Base-by-base conservation (phyloP, 257 asterid genomes). In the Scutellaria baicalensis region DNA sequence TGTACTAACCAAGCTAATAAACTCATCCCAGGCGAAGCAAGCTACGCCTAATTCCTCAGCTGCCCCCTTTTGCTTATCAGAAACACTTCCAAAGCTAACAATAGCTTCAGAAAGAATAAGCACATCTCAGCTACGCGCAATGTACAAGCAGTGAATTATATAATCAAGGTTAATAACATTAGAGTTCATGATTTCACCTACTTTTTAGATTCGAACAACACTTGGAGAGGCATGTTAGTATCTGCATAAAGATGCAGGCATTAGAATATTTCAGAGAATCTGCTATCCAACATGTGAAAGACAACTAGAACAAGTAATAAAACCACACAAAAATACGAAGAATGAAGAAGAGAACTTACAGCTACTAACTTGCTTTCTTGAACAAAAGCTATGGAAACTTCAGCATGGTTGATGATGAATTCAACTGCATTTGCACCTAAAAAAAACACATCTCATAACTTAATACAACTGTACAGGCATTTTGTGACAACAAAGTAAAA, bases 381-480 rank as follows among this genome's bases (percentile, higher is more conserved):
- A 55, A 73, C 89, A 79, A 93, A 90, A 52, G 80, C 91, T 42
- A 90, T 78, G 45, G 96, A 85, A 66, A 93, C 81, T 78, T 93
- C 96, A 6, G 98, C 97, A 67, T 93, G 96, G 78, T 90, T 93
- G 77, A 93, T 83, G 59, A 93, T 90, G 88, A 76, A 93, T 82
- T 93, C 98, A 36, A 93, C 96, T 20, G 98, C 98, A 81, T 90
- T 87, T 65, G 93, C 84, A 70, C 98, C 98, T 93, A 82, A 78
- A 73, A 33, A 56, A 14, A 50, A n/a, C 43, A 55, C 11, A 55
- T 57, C 31, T n/a, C 11, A n/a, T 10, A 21, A 33, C 4, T 6
- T 20, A 56, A 48, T 11, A 44, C 9, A 9, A 42, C 47, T 8
- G 13, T 21, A 14, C 5, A 11, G n/a, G 7, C 20, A 9, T 27